phyloP scores from a whole-genome alignment of 192 early-diverging fungal species.

The Chytriomyces confervae region DNA sequence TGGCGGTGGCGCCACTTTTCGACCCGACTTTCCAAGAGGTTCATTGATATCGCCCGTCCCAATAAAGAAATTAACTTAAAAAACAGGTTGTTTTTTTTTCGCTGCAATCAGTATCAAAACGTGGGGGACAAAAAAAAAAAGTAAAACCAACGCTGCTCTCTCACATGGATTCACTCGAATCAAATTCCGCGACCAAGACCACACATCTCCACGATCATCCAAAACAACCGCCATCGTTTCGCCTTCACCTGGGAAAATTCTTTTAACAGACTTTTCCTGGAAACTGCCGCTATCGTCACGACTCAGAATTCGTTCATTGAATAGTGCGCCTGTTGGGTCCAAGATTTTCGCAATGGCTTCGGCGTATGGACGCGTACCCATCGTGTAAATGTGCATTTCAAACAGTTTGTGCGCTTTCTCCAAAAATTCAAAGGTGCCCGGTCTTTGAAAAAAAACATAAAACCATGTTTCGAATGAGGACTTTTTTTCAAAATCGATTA shows the following conservation, averaged over 20 bases:
- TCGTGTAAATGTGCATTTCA: constrained; percentile 99
- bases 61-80: constrained; percentile 80
- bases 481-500: neutral
- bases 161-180: constrained; percentile 89
- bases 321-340: constrained; percentile 80
- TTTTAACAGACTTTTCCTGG: constrained; percentile 76
- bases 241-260: constrained; percentile 89
- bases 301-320: constrained; percentile 88
- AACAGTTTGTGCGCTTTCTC: constrained; percentile 69
- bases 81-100: neutral
- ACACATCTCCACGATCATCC: constrained; percentile 96
- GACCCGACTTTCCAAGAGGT: constrained; percentile 14
- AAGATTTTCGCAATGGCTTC: constrained; percentile 82
- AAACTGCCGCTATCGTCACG: constrained; percentile 92
- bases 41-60: constrained; percentile 96
- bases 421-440: constrained; percentile 81
- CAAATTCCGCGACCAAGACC: constrained; percentile 88
- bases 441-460: constrained; percentile 61
- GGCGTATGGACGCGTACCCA: constrained; percentile 95
- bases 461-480: neutral
- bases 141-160: constrained; percentile 9
- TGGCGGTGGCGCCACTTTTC: neutral
- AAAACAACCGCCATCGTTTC: constrained; percentile 95
- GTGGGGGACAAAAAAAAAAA: neutral
- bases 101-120: neutral